Evolutionary conservation across 768 basidiomycete species (phyloP), one percentile per base, ranked within the genome.

Genomic region (Termitomyces sp.): DNA sequence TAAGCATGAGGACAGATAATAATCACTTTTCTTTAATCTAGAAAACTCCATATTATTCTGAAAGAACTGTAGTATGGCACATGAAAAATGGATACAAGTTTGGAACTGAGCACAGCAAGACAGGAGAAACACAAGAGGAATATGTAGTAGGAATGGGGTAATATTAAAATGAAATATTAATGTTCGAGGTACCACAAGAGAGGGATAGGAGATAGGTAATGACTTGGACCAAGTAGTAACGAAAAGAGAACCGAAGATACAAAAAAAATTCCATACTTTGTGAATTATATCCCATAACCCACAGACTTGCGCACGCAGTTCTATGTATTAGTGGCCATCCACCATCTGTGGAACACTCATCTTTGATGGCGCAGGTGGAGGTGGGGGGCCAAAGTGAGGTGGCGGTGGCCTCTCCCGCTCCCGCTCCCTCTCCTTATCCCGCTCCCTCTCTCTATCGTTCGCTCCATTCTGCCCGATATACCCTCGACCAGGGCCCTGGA

Each of bases 341-440:
- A 73, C 67, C 58, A 74, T 71, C 60, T 76, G 74, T 7, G 75
- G 72, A 18, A 77, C 64, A 56, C 70, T 71, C 68, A 79, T 71
- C 56, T 78, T 80, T 15, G 76, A 69, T 25, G 71, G 63, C 31
- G 70, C 66, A 20, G 68, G 66, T 40, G 70, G 64, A 29, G 62
- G 59, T 23, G 42, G 59, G 2, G 61, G 59, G 22, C 53, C 57
- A 56, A 59, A 53, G 57, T 53, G 71, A 25, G 71, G 70, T 52
- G 68, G 52, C 57, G 64, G 56, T 11, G 31, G 55, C 15, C 60
- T 64, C 53, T 56, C 69, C 56, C 53, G 64, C 60, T 54, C 68
- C 56, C 62, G 59, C 20, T 61, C 66, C 39, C 60, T 62, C 27
- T 44, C 59, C 39, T 66, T 57, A 54, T 56, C 68, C 57, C 61